Evolutionary conservation across 306 rosid species (phyloP).

Genomic region (Cicer bijugum): DNA sequence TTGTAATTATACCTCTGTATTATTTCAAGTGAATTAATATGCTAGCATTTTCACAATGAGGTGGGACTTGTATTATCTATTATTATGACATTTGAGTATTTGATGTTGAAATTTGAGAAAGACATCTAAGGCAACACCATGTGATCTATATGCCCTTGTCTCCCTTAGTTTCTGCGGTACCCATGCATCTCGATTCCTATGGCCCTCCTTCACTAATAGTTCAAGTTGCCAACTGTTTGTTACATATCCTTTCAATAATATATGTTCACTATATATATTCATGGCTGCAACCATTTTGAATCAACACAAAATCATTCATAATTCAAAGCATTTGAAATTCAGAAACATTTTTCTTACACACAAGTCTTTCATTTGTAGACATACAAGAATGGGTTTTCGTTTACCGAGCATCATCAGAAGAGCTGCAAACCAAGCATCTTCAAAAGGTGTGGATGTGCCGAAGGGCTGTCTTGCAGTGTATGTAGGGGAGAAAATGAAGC

Average conservation of each 20-base stretch:
- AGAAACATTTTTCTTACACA: neutral
- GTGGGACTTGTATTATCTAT: neutral
- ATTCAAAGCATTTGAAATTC: slow-evolving; percentile 2
- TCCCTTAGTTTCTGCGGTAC: slow-evolving; percentile 18
- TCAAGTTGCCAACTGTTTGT: neutral
- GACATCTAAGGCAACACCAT: slow-evolving; percentile 38
- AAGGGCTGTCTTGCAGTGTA: slow-evolving; percentile 56
- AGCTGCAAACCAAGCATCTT: slow-evolving; percentile 21
- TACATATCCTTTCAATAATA: neutral
- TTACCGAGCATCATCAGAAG: slow-evolving; percentile 41
- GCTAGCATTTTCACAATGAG: too few relatives aligned
- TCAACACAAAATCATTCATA: slow-evolving; percentile 35
- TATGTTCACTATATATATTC: slow-evolving; percentile 47
- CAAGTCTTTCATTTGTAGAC: neutral
- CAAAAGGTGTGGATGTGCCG: slow-evolving; percentile 33
- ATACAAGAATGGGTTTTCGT: slow-evolving; percentile 45
- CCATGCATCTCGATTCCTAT: neutral
- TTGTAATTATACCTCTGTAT: neutral
- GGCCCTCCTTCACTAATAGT: neutral
- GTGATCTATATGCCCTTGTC: slow-evolving; percentile 47
- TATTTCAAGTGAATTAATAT: neutral
- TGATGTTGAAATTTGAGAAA: neutral
- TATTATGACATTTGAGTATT: neutral
- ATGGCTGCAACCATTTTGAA: slow-evolving; percentile 4
- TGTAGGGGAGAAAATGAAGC: slow-evolving; percentile 52